Base-by-base conservation (phyloP, 306 rosid species). In the Cicer bijugum region DNA sequence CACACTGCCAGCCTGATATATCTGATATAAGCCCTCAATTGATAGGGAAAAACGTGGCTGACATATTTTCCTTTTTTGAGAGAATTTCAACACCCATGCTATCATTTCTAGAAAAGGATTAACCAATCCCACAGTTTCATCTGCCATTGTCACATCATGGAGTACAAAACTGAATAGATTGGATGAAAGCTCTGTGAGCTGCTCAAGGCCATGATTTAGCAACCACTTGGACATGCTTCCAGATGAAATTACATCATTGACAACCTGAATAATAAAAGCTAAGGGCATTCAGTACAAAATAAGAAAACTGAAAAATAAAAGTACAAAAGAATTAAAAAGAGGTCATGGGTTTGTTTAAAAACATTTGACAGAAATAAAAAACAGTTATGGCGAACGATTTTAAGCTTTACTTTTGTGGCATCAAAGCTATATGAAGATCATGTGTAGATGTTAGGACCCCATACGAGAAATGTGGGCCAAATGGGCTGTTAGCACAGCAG, bases 11-110 rank as follows among this genome's bases (percentile, higher is more conserved):
- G 78, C 83, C 77, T 83, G 80, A 78, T 71, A 85, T 53, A 93
- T 74, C 66, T 78, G 81, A 84, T 81, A 89, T 58, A 89, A 72
- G 59, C 91, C 94, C 62, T 88, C 90, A 51, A 82, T 40, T 67
- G 97, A 93, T 64, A 93, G 69, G 58, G 86, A 87, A 67, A 84
- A 93, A 80, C 83, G 96, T 56, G 98, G 94, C 84, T 86, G 97
- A 75, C 69, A 82, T 76, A 79, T 58, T 72, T 81, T 84, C 81
- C 98, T 85, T 66, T 83, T 88, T 43, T 85, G 96, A 47, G 97
- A 94, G 75, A 85, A 70, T 81, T 86, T 88, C 76, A 88, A 70
- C 44, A 84, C 62, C 4, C 84, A 84, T 44, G 71, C 74, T 48
- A 87, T 59, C 82, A 83, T 86, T 81, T 85, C 80, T 10, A 91